Percentiles rank a stretch among this genome's conserved stretches.
Evolutionary conservation across 805 yeast genomes (phyloP).

Genomic region (Starmerella bombicola): DNA sequence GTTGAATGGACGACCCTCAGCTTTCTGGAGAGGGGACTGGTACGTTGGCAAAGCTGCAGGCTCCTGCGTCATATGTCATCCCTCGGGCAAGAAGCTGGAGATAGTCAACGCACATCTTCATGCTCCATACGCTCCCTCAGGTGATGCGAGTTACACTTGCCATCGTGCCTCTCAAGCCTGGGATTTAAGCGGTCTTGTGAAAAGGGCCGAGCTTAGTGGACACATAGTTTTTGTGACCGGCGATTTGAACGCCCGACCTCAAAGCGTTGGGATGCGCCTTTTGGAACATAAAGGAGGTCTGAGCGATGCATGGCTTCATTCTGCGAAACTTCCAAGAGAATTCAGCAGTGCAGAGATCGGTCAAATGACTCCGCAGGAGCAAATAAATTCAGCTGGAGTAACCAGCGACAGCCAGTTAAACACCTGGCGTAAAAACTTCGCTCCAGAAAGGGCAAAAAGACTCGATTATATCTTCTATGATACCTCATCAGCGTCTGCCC

Average conservation of each 20-base stretch:
- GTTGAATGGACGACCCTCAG: slow-evolving; percentile 86
- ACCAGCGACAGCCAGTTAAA: slow-evolving; percentile 83
- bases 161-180: slow-evolving; percentile 94
- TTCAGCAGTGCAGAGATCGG: slow-evolving; percentile 36
- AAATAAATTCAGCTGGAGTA: slow-evolving; percentile 60
- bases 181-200: slow-evolving; percentile 68
- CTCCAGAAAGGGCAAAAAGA: slow-evolving; percentile 63
- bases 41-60: slow-evolving; percentile 86
- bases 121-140: slow-evolving; percentile 74
- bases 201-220: slow-evolving; percentile 54
- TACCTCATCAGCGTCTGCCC: slow-evolving; percentile 38
- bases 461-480: slow-evolving; percentile 83
- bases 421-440: slow-evolving; percentile 59
- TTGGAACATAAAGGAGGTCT: slow-evolving; percentile 58
- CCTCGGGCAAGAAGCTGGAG: slow-evolving; percentile 44
- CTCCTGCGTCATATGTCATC: slow-evolving; percentile 51
- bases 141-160: slow-evolving; percentile 81
- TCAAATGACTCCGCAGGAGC: slow-evolving; percentile 42
- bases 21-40: slow-evolving; percentile 94
- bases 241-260: slow-evolving; percentile 82
- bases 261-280: slow-evolving; percentile 65
- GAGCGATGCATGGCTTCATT: slow-evolving; percentile 64
- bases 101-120: slow-evolving; percentile 90
- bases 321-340: background rate
- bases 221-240: slow-evolving; percentile 84